Evolutionary conservation across 2,329 filamentous ascomycete genomes (phyloP).

Genomic region (Aspergillus sp.): DNA sequence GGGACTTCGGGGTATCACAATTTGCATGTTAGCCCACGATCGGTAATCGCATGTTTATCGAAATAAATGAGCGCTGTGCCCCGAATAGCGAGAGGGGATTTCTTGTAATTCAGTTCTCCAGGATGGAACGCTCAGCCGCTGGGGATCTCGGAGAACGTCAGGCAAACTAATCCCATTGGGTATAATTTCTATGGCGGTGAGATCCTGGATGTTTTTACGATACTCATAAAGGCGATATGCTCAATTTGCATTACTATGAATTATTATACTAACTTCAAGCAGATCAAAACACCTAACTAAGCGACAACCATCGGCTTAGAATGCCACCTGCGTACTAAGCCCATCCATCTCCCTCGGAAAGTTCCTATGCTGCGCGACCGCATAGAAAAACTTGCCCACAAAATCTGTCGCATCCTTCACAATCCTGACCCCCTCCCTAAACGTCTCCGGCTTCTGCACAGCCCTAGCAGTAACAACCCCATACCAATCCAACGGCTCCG

Average conservation of each 20-base stretch:
- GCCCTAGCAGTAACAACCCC: slow-evolving; percentile 65
- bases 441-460: slow-evolving; percentile 47
- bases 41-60: too few species aligned
- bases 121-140: too few species aligned
- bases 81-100: too few species aligned
- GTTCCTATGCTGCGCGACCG: slow-evolving; percentile 65
- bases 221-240: too few species aligned
- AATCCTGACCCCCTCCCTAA: slow-evolving; percentile 58
- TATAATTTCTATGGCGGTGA: too few species aligned
- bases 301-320: slow-evolving; percentile 38
- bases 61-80: too few species aligned
- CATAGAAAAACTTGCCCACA: slow-evolving; percentile 61
- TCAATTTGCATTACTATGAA: not conserved
- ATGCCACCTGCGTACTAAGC: slow-evolving; percentile 60
- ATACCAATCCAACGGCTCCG: slow-evolving; percentile 58
- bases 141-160: too few species aligned
- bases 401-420: slow-evolving; percentile 63
- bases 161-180: too few species aligned
- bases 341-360: slow-evolving; percentile 69
- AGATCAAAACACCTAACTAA: not conserved
- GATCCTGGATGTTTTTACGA: too few species aligned
- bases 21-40: too few species aligned
- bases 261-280: not conserved
- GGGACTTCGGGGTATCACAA: too few species aligned
- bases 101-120: too few species aligned